phyloP scores from a whole-genome alignment of 768 basidiomycete genomes.

The Phanerochaete sordida region DNA sequence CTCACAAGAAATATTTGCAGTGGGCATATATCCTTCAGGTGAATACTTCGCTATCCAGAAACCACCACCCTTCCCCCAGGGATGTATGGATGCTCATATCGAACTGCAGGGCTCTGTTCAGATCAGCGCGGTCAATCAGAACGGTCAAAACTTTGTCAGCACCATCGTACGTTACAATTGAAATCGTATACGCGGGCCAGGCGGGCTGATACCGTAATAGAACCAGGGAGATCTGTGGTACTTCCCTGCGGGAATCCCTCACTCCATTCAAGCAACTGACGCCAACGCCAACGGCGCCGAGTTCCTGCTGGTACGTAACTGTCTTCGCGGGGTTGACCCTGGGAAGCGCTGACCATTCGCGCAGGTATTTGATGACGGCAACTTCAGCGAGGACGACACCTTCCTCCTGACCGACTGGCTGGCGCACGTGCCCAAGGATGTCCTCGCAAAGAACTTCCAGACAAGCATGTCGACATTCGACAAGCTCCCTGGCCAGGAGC shows the following conservation, averaged over 20 bases:
- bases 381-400: constrained; percentile 29
- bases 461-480: constrained; percentile 23
- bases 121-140: constrained; percentile 35
- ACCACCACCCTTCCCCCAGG: too few species aligned
- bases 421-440: constrained; percentile 30
- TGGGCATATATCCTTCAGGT: constrained; percentile 28
- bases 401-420: constrained; percentile 31
- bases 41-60: constrained; percentile 1
- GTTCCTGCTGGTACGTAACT: constrained; percentile 20
- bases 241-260: constrained; percentile 14
- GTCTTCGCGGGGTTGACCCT: not conserved
- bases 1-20: too few species aligned
- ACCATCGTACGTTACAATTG: constrained; percentile 36
- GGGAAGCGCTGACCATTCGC: not conserved
- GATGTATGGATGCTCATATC: constrained; percentile 1
- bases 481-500: constrained; percentile 22
- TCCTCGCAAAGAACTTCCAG: constrained; percentile 32
- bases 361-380: constrained; percentile 32
- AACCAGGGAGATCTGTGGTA: constrained; percentile 13
- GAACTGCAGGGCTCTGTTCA: constrained; percentile 12
- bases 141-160: constrained; percentile 48
- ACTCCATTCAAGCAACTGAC: constrained; percentile 13
- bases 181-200: not conserved
- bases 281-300: constrained; percentile 28
- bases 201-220: not conserved